Evolutionary conservation across 2,329 filamentous ascomycete species (phyloP).

Genomic region (Elsinoe arachidis): DNA sequence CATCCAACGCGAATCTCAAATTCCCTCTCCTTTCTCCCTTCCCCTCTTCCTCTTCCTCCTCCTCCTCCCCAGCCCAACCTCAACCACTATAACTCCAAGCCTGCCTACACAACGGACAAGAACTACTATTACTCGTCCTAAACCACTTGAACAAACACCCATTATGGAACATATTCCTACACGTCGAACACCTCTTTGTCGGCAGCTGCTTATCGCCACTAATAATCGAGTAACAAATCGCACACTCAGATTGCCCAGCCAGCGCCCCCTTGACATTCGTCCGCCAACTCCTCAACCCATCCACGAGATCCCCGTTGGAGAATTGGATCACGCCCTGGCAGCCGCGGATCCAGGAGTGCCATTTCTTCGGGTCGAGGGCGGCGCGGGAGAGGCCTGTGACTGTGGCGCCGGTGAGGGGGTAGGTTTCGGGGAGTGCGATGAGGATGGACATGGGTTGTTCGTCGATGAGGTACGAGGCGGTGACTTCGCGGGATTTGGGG

Average conservation of each 20-base stretch:
- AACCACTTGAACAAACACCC: slow-evolving; percentile 96
- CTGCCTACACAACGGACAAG: slow-evolving; percentile 86
- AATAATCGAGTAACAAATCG: slow-evolving; percentile 94
- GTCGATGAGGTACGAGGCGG: slow-evolving; percentile 78
- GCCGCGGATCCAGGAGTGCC: slow-evolving; percentile 81
- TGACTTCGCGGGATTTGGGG: slow-evolving; percentile 63
- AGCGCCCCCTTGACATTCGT: slow-evolving; percentile 80
- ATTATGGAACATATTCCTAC: slow-evolving; percentile 87
- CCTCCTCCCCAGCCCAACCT: not conserved
- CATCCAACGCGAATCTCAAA: not conserved
- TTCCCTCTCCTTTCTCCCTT: not conserved
- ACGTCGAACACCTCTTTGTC: slow-evolving; percentile 84
- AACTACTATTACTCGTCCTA: slow-evolving; percentile 81
- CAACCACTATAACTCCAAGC: slow-evolving; percentile 57
- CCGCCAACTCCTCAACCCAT: slow-evolving; percentile 76
- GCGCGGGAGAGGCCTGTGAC: slow-evolving; percentile 75
- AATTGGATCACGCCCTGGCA: slow-evolving; percentile 71
- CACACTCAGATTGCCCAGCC: slow-evolving; percentile 89
- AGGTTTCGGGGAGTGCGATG: slow-evolving; percentile 71
- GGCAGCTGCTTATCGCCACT: slow-evolving; percentile 81
- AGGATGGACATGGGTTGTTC: slow-evolving; percentile 74
- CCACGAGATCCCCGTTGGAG: slow-evolving; percentile 73
- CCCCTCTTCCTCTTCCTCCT: not conserved
- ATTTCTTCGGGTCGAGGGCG: slow-evolving; percentile 81
- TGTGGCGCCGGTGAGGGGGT: slow-evolving; percentile 69